A percentile compares a stretch with the other conserved stretches of the same genome.
phyloP scores from a whole-genome alignment of 129 eudicot genomes.

The Tagetes erecta region DNA sequence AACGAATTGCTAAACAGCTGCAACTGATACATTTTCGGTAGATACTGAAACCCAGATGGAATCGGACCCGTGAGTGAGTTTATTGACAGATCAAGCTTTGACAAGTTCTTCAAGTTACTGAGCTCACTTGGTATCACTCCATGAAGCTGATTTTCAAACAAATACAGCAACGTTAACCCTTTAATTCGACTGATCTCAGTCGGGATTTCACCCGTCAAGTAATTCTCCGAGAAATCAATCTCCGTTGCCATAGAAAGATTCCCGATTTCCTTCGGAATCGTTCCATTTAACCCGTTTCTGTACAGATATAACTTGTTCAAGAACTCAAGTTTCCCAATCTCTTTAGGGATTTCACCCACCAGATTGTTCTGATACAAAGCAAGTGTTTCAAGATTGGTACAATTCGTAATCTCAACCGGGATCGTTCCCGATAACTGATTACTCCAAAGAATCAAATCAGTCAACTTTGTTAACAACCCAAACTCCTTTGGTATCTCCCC shows the following conservation, averaged over 20 bases:
- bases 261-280: conserved; percentile 81
- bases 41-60: conserved; percentile 76
- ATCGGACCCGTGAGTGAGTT: conserved; percentile 76
- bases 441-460: conserved; percentile 72
- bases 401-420: conserved; percentile 77
- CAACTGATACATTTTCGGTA: conserved; percentile 61
- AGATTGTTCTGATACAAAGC: conserved; percentile 86
- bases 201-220: conserved; percentile 75
- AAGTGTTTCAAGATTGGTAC: conserved; percentile 66
- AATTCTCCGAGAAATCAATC: conserved; percentile 89
- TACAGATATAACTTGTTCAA: conserved; percentile 61
- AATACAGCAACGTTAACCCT: conserved; percentile 57
- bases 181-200: conserved; percentile 55
- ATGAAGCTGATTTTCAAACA: conserved; percentile 80
- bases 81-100: conserved; percentile 80
- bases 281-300: conserved; percentile 77
- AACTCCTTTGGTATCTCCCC: conserved; percentile 80
- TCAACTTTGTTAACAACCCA: conserved; percentile 62
- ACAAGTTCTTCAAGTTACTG: conserved; percentile 54
- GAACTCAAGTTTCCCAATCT: conserved; percentile 57
- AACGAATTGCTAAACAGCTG: conserved; percentile 74
- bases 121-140: conserved; percentile 77
- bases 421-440: conserved; percentile 70
- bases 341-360: conserved; percentile 75
- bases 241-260: conserved; percentile 74